phyloP scores from a whole-genome alignment of 495 filamentous ascomycete genomes.

The Hypoxylon perforatum region DNA sequence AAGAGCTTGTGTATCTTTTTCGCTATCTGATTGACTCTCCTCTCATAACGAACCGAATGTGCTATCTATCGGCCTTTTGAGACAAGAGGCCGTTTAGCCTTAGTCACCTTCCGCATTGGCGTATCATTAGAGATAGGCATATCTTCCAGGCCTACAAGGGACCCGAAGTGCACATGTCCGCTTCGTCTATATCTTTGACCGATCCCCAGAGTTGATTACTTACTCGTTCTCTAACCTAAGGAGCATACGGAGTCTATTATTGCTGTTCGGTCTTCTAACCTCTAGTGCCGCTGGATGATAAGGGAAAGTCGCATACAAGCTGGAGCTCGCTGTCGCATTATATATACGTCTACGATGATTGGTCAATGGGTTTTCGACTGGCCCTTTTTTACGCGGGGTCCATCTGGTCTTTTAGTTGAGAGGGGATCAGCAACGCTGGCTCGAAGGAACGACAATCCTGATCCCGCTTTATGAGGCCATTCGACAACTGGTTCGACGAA shows the following conservation, averaged over 20 bases:
- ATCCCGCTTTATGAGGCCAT: constrained; percentile 25
- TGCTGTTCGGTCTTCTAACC: constrained; percentile 1
- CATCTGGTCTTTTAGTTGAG: constrained; percentile 4
- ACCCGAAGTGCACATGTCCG: constrained; percentile 4
- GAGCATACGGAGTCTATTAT: background rate
- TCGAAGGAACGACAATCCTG: constrained; percentile 34
- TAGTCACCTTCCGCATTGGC: constrained; percentile 39
- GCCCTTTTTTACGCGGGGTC: constrained; percentile 35
- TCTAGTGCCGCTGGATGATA: constrained; percentile 33
- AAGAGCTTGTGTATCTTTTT: constrained; percentile 1
- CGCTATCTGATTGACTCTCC: constrained; percentile 15
- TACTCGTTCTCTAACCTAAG: constrained; percentile 6
- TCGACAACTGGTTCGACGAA: constrained; percentile 26
- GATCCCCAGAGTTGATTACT: constrained; percentile 10
- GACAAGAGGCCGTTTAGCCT: constrained; percentile 16
- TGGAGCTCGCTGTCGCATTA: constrained; percentile 35
- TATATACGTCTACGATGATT: constrained; percentile 33
- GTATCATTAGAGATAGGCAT: constrained; percentile 34
- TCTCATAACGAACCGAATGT: constrained; percentile 1
- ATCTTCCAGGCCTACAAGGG: constrained; percentile 22
- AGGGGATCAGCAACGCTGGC: constrained; percentile 30
- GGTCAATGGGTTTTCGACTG: constrained; percentile 34
- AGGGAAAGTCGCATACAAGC: constrained; percentile 39
- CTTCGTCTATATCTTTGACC: constrained; percentile 30
- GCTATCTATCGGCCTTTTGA: constrained; percentile 6